Conservation (phyloP, 2,329 filamentous ascomycete species). For the Diaporthe ilicicola region DNA sequence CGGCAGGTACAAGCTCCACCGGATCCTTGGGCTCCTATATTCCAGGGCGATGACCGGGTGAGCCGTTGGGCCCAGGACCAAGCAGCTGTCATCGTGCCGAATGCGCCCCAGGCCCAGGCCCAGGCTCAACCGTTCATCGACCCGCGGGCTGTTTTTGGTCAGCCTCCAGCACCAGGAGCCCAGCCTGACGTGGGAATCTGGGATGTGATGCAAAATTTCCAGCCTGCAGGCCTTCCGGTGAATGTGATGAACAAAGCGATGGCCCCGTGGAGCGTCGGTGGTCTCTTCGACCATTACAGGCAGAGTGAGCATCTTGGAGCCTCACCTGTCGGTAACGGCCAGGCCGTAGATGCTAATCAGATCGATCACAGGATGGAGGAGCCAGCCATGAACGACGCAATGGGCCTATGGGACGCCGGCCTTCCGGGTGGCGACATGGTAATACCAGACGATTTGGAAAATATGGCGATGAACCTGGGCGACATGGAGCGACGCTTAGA, state of each 20-base stretch:
- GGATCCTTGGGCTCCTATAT: not conserved
- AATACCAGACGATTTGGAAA: not conserved
- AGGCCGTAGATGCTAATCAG: conserved; percentile 23
- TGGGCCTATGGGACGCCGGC: not conserved
- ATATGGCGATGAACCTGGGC: not conserved
- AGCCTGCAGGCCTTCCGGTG: not conserved
- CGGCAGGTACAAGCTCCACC: not conserved
- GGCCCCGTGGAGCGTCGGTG: not conserved
- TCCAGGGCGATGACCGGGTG: not conserved
- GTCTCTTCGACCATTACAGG: conserved; percentile 5
- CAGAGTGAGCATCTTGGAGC: conserved; percentile 24
- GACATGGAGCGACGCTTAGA: not conserved
- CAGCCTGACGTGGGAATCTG: not conserved
- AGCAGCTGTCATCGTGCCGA: not conserved
- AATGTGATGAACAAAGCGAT: not conserved
- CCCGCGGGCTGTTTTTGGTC: not conserved
- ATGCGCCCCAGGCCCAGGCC: not conserved
- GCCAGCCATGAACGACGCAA: not conserved
- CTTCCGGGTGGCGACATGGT: too few relatives aligned
- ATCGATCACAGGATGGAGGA: conserved; percentile 3
- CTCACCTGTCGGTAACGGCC: conserved; percentile 19
- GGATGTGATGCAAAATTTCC: not conserved
- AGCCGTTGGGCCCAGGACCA: not conserved
- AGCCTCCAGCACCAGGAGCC: not conserved
- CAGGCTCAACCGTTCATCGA: not conserved